phyloP scores from a whole-genome alignment of 768 basidiomycete genomes.

The Lactarius sp. region DNA sequence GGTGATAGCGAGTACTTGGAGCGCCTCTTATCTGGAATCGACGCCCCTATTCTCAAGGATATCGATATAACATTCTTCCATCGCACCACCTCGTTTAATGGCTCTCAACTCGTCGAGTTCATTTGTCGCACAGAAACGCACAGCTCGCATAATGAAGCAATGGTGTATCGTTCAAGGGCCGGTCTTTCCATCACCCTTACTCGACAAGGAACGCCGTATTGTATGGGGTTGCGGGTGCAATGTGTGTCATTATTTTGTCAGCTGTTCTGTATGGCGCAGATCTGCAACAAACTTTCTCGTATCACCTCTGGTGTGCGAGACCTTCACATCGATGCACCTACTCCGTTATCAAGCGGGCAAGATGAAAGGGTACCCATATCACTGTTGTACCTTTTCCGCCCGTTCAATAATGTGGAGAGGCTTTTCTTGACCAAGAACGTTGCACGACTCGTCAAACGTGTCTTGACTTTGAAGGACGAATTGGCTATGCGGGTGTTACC shows the following conservation, averaged over 20 bases:
- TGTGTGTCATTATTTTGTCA: background rate
- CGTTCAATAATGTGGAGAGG: background rate
- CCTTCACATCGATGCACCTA: background rate
- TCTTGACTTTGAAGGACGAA: background rate
- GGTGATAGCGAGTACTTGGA: constrained; percentile 9
- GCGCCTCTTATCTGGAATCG: background rate
- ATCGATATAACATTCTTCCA: background rate
- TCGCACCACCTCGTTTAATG: background rate
- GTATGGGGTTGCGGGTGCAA: background rate
- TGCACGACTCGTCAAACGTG: background rate
- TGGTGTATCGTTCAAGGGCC: background rate
- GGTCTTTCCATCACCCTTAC: background rate
- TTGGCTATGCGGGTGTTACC: background rate
- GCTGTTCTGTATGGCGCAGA: background rate
- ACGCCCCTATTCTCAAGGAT: background rate
- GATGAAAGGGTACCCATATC: background rate
- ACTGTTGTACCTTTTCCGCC: background rate
- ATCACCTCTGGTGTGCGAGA: background rate
- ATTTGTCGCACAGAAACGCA: background rate
- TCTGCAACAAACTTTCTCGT: background rate
- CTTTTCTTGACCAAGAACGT: background rate
- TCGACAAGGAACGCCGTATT: background rate
- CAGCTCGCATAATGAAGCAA: background rate
- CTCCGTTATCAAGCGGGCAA: background rate
- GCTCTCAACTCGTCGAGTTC: background rate